phyloP scores from a whole-genome alignment of 495 filamentous ascomycete species.

The Penicillium silybi region DNA sequence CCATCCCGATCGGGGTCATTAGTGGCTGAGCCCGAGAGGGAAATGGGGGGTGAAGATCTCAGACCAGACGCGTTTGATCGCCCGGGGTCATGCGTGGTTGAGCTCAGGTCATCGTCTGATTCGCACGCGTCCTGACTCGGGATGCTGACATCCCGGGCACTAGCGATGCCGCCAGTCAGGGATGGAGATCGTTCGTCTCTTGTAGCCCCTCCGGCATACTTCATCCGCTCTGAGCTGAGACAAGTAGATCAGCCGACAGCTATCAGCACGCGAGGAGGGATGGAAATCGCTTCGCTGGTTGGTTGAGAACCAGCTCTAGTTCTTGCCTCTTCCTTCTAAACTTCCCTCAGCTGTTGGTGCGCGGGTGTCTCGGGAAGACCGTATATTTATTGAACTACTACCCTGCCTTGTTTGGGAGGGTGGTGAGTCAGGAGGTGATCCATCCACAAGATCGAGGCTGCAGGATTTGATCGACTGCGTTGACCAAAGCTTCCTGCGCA shows the following conservation, averaged over 20 bases:
- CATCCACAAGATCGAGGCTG: neutral
- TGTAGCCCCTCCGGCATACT: constrained; percentile 7
- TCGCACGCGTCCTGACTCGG: constrained; percentile 18
- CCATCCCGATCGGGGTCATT: constrained; percentile 1
- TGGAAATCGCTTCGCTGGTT: constrained; percentile 5
- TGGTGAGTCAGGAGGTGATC: constrained; percentile 5
- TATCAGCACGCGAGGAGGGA: constrained; percentile 21
- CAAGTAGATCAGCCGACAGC: constrained; percentile 24
- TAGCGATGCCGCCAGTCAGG: constrained; percentile 1
- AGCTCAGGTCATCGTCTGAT: constrained; percentile 17
- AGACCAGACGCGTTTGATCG: constrained; percentile 20
- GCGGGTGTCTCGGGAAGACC: constrained; percentile 17
- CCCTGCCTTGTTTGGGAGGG: neutral
- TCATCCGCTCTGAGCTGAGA: neutral
- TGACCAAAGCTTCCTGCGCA: neutral
- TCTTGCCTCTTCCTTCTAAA: constrained; percentile 1
- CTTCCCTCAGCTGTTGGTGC: neutral
- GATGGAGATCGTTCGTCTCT: neutral
- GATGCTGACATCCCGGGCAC: constrained; percentile 7
- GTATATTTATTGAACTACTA: neutral
- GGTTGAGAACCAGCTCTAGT: constrained; percentile 10
- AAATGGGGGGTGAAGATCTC: constrained; percentile 11
- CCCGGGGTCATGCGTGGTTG: constrained; percentile 19
- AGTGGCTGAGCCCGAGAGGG: constrained; percentile 7
- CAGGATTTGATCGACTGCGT: neutral